Evolutionary conservation across 1,284 basidiomycete species (phyloP).

Genomic region (Vanrija pseudolonga): DNA sequence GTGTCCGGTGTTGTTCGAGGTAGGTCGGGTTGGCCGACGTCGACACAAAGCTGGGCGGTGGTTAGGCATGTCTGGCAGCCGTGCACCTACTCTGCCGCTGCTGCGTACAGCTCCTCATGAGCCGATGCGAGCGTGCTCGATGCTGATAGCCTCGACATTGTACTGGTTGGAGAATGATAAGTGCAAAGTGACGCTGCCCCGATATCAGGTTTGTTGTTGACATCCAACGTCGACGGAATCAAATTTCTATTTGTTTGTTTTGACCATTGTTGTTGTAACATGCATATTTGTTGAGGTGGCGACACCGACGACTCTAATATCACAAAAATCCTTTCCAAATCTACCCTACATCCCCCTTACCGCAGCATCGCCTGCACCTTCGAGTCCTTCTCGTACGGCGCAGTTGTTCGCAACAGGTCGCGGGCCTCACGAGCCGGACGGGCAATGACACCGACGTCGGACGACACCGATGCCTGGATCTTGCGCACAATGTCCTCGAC

Average conservation of each 20-base stretch:
- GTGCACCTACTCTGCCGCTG: neutral
- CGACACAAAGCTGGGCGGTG: constrained; percentile 1
- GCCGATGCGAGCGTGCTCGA: neutral
- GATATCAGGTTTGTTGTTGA: no score
- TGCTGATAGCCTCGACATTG: constrained; percentile 6
- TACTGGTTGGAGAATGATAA: neutral
- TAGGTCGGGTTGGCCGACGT: constrained; percentile 15
- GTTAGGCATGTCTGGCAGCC: neutral
- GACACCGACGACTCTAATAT: neutral
- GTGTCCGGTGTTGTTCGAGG: constrained; percentile 27
- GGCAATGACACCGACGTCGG: constrained; percentile 69
- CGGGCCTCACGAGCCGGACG: constrained; percentile 79
- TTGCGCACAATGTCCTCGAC: constrained; percentile 68
- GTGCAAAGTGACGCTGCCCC: neutral
- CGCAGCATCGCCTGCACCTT: constrained; percentile 34
- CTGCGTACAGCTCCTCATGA: constrained; percentile 5
- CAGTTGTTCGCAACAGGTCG: constrained; percentile 61
- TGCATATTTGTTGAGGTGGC: neutral
- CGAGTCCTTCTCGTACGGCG: constrained; percentile 35
- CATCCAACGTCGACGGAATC: neutral
- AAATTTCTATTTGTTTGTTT: neutral
- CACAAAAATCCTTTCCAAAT: neutral
- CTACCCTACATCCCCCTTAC: constrained; percentile 4
- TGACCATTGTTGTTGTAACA: neutral
- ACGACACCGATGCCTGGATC: constrained; percentile 64